Evolutionary conservation across 768 basidiomycete species (phyloP).

Genomic region (Suillus brevipes): DNA sequence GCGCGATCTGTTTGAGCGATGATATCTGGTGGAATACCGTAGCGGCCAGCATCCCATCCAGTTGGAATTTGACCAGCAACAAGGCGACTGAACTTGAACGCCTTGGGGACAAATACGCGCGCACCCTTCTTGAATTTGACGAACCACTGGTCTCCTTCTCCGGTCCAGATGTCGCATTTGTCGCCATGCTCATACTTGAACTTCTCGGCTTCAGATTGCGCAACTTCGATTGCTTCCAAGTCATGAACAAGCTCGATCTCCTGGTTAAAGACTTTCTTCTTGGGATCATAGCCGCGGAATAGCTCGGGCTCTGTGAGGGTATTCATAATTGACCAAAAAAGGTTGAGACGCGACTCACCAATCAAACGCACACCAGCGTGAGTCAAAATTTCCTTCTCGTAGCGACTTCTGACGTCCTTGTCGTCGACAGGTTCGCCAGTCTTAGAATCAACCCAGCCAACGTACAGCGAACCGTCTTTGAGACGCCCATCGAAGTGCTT

Average conservation of each 20-base stretch:
- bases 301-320: conserved; percentile 81
- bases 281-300: conserved; percentile 97
- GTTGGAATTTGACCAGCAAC: conserved; percentile 97
- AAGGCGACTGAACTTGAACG: conserved; percentile 89
- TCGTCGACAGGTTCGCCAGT: conserved; percentile 93
- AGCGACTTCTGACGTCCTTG: conserved; percentile 91
- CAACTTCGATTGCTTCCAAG: conserved; percentile 92
- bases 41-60: conserved; percentile 95
- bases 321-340: conserved; percentile 16
- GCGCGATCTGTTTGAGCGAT: conserved; percentile 91
- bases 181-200: conserved; percentile 98
- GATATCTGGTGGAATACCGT: conserved; percentile 96
- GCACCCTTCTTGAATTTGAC: conserved; percentile 99
- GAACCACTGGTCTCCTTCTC: conserved; percentile 92
- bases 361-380: conserved; percentile 95
- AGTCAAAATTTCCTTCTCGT: conserved; percentile 89
- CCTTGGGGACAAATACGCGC: conserved; percentile 89
- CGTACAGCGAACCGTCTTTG: conserved; percentile 88
- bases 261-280: conserved; percentile 96
- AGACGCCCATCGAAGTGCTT: conserved; percentile 98
- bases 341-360: conserved; percentile 50
- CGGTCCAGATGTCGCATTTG: conserved; percentile 94
- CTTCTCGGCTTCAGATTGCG: conserved; percentile 86
- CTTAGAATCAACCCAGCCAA: conserved; percentile 98
- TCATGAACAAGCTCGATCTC: conserved; percentile 97